Base-by-base conservation (phyloP, 495 filamentous ascomycete species). In the Aspergillus asperescens region DNA sequence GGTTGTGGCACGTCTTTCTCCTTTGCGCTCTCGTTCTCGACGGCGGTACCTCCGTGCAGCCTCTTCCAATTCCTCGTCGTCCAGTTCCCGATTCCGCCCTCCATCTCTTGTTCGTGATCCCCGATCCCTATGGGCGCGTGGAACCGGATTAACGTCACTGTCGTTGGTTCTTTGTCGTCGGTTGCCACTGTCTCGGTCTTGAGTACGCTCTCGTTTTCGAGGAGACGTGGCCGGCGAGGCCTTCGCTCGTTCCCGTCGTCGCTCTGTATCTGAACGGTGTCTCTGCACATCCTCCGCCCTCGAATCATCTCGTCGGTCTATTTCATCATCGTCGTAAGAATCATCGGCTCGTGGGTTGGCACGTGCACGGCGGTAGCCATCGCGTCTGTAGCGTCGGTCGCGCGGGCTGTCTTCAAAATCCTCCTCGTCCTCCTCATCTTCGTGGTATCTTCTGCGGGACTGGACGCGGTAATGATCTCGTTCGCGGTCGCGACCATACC, bases 401-500 rank as follows among this genome's bases (percentile, higher is more conserved):
- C 56, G 52, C n/a, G 56, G 50, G 31, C 40, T 49, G 22, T 57
- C 48, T 3, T 62, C 59, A 28, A 54, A 48, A 19, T 59, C 64
- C 27, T 60, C 61, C 24, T 63, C 62, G 27, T 70, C 67, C 40
- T 72, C 64, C 29, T 59, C 59, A 34, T 31, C n/a, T 18, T 60
- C 52, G 10, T 52, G 54, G 22, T 60, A 48, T 20, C 58, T 57
- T 28, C 55, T 42, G 32, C 61, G 60, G 22, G 57, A 52, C 19
- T 61, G 57, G 16, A 61, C 57, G 48, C 56, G 65, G 23, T 69
- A 70, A 42, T 48, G 66, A 25, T 70, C 70, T 4, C 70, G 63
- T 25, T 77, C 73, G 8, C 71, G 62, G 43, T 75, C 74, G 24
- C 65, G 63, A 25, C 70, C 72, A 38, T 72, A 66, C 10, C 66